Evolutionary conservation across 768 basidiomycete genomes (phyloP).

Genomic region (Pleurotus salmoneostramineus): DNA sequence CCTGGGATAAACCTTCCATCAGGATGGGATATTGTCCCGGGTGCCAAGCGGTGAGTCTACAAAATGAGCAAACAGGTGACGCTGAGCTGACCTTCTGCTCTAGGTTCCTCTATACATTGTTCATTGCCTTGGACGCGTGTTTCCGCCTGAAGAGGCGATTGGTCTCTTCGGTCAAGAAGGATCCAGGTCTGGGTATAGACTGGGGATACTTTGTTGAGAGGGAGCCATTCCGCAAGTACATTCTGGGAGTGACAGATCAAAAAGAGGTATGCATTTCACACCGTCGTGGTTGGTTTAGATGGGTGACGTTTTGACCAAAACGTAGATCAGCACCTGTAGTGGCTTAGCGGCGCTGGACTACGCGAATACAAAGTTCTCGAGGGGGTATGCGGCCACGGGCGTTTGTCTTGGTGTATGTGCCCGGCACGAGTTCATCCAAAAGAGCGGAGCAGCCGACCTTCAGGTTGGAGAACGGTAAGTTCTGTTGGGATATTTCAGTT

Average conservation of each 20-base stretch:
- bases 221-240: background rate
- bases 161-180: constrained; percentile 13
- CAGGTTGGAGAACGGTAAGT: constrained; percentile 4
- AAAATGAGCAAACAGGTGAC: background rate
- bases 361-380: no score
- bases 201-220: constrained; percentile 17
- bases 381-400: no score
- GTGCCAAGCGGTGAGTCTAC: background rate
- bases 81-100: background rate
- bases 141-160: constrained; percentile 14
- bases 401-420: no score
- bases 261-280: constrained; percentile 6
- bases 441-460: constrained; percentile 13
- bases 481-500: background rate
- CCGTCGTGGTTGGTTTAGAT: background rate
- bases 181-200: constrained; percentile 14
- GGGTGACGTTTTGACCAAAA: constrained; percentile 9
- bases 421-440: constrained; percentile 10
- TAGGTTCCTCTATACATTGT: constrained; percentile 13
- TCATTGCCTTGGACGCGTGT: constrained; percentile 15
- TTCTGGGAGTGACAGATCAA: constrained; percentile 9
- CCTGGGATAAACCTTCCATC: constrained; percentile 15
- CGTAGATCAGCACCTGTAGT: no score
- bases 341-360: no score
- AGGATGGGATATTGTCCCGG: constrained; percentile 1